Evolutionary conservation across 129 eudicot species (phyloP), one percentile per base, ranked within the genome.

Genomic region (Centaurea solstitialis): DNA sequence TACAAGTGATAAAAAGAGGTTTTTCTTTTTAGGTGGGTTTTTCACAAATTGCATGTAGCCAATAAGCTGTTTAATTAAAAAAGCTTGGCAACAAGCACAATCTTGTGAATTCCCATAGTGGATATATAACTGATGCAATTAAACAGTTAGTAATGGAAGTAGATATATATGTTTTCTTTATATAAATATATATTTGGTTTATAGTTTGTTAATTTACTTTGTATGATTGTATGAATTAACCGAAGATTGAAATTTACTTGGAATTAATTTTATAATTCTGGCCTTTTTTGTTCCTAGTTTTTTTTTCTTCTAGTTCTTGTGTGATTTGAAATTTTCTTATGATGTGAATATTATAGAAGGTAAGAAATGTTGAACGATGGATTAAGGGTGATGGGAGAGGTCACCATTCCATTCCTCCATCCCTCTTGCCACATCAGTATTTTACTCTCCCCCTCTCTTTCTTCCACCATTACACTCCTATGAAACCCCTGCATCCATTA

Each of bases 41-140:
- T 57, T 57, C 23, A 57, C 65, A n/a, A n/a, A 57, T 57, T 2
- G 9, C 7, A 57, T n/a, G 22, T 57, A n/a, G 21, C 62, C 62
- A 53, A 53, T 57, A 57, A 57, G 65, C 9, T 57, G 20, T 17
- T 57, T 13, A 57, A 57, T 1, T 33, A 33, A 57, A 41, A 41
- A 57, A 57, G 22, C 22, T n/a, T 57, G 23, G 22, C 22, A 57
- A n/a, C 65, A 57, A 57, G 65, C 22, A 57, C 0, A 8, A 4
- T 33, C 17, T 57, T 17, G 65, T 57, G 65, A 9, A 57, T 57
- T 9, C 65, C 65, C 21, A 57, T 23, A 17, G 35, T 72, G 74
- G 68, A 62, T 64, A 74, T 80, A 47, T 74, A 80, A 65, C 41
- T 35, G 50, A 73, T 50, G 68, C 74, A 81, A 39, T 73, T 72